A percentile compares a stretch with the other conserved stretches of the same genome.
Conservation (phyloP, 2,329 filamentous ascomycete species). For the Aureobasidium mangrovei region DNA sequence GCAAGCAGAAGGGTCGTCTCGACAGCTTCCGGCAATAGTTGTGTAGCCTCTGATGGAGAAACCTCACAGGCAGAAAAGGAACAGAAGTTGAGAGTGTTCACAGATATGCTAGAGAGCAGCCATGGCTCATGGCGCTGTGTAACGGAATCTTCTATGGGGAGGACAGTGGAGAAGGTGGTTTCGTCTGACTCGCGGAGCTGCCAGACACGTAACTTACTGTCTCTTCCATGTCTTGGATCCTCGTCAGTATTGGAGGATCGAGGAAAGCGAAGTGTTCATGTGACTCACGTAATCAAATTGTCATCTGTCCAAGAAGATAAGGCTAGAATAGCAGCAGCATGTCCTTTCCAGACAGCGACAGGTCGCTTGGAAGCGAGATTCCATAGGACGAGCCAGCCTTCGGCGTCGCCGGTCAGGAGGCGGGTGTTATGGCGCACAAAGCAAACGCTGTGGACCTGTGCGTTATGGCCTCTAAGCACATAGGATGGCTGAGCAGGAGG, state of each 20-base stretch:
- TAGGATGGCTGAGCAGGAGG: conserved; percentile 52
- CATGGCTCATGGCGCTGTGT: conserved; percentile 57
- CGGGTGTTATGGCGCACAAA: conserved; percentile 68
- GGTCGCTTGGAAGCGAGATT: conserved; percentile 72
- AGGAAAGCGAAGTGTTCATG: background rate
- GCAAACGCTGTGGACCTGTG: conserved; percentile 66
- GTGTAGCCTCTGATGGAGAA: conserved; percentile 3
- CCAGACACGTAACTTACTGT: conserved; percentile 83
- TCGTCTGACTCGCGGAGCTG: conserved; percentile 57
- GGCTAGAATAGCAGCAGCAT: conserved; percentile 67
- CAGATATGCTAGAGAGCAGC: conserved; percentile 73
- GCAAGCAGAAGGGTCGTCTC: conserved; percentile 51
- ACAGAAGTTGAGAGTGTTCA: conserved; percentile 96
- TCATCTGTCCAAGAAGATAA: conserved; percentile 62
- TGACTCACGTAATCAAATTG: conserved; percentile 70
- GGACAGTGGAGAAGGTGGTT: conserved; percentile 51
- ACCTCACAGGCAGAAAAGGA: conserved; percentile 57
- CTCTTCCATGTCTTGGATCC: conserved; percentile 67
- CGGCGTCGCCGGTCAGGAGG: conserved; percentile 77
- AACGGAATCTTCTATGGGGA: conserved; percentile 58
- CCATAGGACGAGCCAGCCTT: conserved; percentile 85
- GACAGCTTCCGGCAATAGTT: background rate
- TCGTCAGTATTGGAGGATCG: background rate
- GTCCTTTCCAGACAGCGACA: conserved; percentile 76
- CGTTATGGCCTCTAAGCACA: conserved; percentile 76